Base-by-base conservation (phyloP, 345 rosid species). In the Gossypium raimondii region DNA sequence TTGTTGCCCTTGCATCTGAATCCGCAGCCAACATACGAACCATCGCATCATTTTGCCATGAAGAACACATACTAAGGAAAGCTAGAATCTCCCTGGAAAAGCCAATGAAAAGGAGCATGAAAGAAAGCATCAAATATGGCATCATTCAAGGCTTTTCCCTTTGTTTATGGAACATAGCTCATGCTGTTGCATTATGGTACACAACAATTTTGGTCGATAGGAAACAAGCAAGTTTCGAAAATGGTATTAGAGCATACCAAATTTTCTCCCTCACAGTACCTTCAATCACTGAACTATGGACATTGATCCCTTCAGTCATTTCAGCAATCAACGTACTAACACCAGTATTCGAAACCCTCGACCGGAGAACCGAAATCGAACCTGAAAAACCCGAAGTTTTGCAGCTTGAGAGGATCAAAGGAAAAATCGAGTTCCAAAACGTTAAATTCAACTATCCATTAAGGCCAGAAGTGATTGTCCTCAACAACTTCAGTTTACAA, bases 241-340 rank as follows among this genome's bases (percentile, higher is more conserved):
- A 88, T 38, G 83, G 88, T 56, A 83, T 88, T 48, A 78, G 94
- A 80, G 64, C 90, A 8, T 90, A 90, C 76, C 92, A 88, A 81
- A 88, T 90, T 72, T 90, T 88, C 84, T 88, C 90, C 25, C 89
- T 90, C 73, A 88, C 90, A 7, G 86, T 86, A 50, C 92, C 94
- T 76, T 88, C 92, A 51, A 90, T 88, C 66, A 90, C 94, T 3
- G 92, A 90, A 76, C 71, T 90, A n/a, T 90, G 87, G 90, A 88
- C 89, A 7, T 67, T 88, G 70, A 83, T 90, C 75, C 92, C 90
- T 14, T 74, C 85, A 1, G 88, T 86, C 61, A 48, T 86, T 72
- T 84, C 94, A 4, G 88, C 89, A 77, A 84, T 88, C 75, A 74
- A 57, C 48, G 74, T 86, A 9, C 82, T 88, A 22, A 68, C 86